Conservation (phyloP, 106 monocot species). For the Phalaenopsis aphrodite region DNA sequence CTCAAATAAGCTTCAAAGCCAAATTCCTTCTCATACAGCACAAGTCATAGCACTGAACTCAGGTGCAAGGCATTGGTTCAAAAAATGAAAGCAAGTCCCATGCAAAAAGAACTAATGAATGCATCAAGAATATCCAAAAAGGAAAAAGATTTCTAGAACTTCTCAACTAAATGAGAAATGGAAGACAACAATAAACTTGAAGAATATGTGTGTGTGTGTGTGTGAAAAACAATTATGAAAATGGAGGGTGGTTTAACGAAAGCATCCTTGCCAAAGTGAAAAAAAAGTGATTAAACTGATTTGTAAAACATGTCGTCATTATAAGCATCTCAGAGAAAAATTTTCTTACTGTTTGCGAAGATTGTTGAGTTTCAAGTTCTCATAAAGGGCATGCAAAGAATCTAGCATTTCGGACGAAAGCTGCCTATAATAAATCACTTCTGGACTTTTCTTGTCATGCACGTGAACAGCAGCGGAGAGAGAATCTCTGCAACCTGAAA, state of each 20-base stretch:
- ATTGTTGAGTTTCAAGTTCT: conserved; percentile 77
- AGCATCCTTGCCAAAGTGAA: neutral
- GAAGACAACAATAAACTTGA: neutral
- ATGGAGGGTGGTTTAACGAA: neutral
- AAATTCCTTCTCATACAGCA: too few relatives aligned
- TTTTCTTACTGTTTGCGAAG: conserved; percentile 69
- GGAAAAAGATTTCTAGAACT: neutral
- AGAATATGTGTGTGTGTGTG: neutral
- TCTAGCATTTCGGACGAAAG: conserved; percentile 61
- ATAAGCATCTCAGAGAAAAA: neutral
- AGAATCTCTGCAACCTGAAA: neutral
- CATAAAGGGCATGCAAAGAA: conserved; percentile 87
- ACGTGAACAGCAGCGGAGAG: conserved; percentile 8
- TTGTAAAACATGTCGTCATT: neutral
- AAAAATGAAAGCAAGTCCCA: neutral
- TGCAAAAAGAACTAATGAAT: neutral
- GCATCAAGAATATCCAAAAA: neutral
- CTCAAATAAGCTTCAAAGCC: too few relatives aligned
- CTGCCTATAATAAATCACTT: conserved; percentile 38
- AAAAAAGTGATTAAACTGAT: neutral
- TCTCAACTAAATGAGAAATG: neutral
- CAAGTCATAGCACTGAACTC: too few relatives aligned
- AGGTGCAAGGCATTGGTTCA: neutral
- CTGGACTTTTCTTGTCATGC: conserved; percentile 19
- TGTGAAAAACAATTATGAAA: neutral